Conservation (phyloP, 148 eudicot species). For the Chenopodium formosanum region DNA sequence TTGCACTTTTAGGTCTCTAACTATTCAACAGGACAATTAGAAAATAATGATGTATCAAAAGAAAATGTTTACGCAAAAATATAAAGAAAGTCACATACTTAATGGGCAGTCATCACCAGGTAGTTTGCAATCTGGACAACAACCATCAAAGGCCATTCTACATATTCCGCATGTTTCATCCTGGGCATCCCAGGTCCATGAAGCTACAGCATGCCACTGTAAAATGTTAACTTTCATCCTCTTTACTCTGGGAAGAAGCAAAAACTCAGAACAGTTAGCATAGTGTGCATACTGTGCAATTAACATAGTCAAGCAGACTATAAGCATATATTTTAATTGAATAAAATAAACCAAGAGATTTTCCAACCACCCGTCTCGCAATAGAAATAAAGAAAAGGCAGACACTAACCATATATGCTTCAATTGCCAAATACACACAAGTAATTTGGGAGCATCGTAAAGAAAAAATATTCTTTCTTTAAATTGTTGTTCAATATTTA, state of each 20-base stretch:
- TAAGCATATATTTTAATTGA: background rate
- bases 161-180: constrained; percentile 98
- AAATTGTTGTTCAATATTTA: too few species aligned
- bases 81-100: constrained; percentile 46
- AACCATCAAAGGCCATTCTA: constrained; percentile 97
- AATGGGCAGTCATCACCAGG: constrained; percentile 98
- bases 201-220: constrained; percentile 97
- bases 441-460: too few species aligned
- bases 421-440: too few species aligned
- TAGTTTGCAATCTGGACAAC: constrained; percentile 95
- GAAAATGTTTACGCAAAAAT: background rate
- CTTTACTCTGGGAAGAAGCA: constrained; percentile 21
- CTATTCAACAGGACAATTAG: too few species aligned
- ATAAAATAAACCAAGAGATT: background rate
- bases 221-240: constrained; percentile 76
- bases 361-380: background rate
- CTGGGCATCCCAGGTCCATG: constrained; percentile 99
- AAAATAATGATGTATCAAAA: background rate
- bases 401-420: too few species aligned
- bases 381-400: too few species aligned
- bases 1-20: too few species aligned
- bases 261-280: constrained; percentile 3
- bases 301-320: background rate
- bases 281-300: too few species aligned
- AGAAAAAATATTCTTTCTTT: too few species aligned